These are phyloP conservation scores for Suhomyces bribrorum DNA, from an alignment of 1,139 yeast species.

Conservation along the genomic window DNA sequence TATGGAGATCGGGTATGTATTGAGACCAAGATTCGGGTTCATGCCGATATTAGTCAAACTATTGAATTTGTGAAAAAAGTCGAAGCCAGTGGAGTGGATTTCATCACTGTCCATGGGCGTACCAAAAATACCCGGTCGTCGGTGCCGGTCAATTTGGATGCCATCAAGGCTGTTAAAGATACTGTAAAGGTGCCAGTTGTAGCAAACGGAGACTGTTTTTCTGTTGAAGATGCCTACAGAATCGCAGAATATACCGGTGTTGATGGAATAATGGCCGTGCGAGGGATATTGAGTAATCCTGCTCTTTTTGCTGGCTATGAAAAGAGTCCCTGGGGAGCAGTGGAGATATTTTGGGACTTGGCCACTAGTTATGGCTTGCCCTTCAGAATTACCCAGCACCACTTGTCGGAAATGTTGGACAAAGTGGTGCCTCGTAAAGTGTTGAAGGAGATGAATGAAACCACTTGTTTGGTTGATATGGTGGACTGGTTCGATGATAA, in stretches of 20 bases:
- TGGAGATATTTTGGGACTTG: conserved; percentile 80
- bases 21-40: conserved; percentile 91
- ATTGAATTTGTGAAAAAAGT: conserved; percentile 68
- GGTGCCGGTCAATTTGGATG: conserved; percentile 78
- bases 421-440: conserved; percentile 55
- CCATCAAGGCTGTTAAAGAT: conserved; percentile 66
- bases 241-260: conserved; percentile 71
- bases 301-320: conserved; percentile 76
- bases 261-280: conserved; percentile 94
- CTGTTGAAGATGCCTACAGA: conserved; percentile 57
- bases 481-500: conserved; percentile 79
- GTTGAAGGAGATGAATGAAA: conserved; percentile 65
- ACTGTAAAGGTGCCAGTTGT: conserved; percentile 75
- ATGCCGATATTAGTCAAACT: conserved; percentile 71
- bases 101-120: conserved; percentile 92
- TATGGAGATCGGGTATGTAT: conserved; percentile 71
- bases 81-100: conserved; percentile 88
- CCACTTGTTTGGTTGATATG: conserved; percentile 58
- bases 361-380: conserved; percentile 82
- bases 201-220: conserved; percentile 93
- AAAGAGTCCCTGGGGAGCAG: conserved; percentile 85
- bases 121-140: conserved; percentile 83
- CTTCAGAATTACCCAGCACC: conserved; percentile 81
- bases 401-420: conserved; percentile 81
- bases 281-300: conserved; percentile 86